Percentiles rank a stretch among this genome's conserved stretches.
phyloP scores from a whole-genome alignment of 169 alveolate species.

The Eimeria sp. region DNA sequence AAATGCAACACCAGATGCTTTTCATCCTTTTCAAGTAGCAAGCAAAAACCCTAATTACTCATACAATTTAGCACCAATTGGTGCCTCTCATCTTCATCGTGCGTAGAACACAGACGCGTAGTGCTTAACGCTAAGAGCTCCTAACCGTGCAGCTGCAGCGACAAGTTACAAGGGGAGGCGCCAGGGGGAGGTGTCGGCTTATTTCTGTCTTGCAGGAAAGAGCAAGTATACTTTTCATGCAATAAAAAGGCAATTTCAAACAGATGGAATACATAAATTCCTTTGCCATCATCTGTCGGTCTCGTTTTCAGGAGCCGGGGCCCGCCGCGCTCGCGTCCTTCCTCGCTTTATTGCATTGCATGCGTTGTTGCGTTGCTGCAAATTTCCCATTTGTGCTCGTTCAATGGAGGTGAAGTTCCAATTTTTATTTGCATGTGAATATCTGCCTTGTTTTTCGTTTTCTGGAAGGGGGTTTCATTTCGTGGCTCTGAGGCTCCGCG shows the following conservation, averaged over 20 bases:
- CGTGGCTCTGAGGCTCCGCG: background rate
- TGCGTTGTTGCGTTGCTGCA: background rate
- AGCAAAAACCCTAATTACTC: background rate
- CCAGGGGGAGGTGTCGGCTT: background rate
- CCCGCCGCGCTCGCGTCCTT: conserved; percentile 46
- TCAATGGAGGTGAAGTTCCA: background rate
- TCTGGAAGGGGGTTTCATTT: background rate
- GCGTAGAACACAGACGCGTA: background rate
- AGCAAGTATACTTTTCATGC: background rate
- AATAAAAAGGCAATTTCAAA: background rate
- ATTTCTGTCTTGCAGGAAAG: background rate
- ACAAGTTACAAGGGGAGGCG: background rate
- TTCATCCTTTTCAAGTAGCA: background rate
- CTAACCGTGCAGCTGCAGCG: background rate
- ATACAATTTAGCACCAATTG: background rate
- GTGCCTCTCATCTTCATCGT: background rate
- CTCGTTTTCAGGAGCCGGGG: background rate
- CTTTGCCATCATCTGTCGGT: background rate
- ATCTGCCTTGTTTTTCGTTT: background rate
- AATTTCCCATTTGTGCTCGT: background rate
- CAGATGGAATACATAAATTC: background rate
- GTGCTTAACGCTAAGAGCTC: background rate
- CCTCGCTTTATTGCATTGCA: background rate
- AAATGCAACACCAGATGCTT: background rate
- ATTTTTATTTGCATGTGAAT: background rate